Evolutionary conservation across 1,139 yeast genomes (phyloP).

Genomic region (Diutina pseudorugosa): DNA sequence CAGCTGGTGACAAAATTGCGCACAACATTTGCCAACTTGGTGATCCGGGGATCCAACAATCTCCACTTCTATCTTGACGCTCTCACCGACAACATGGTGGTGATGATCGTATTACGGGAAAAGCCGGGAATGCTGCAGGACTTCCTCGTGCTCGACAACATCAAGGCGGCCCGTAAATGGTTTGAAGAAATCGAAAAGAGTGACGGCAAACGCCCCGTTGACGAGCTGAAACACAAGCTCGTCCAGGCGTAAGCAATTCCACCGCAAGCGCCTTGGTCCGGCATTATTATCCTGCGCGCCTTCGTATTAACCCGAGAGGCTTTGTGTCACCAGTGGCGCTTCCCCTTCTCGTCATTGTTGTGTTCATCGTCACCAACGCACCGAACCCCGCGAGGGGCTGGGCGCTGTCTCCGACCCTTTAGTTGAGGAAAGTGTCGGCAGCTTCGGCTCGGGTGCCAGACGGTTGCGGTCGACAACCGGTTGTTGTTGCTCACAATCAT

Average conservation of each 20-base stretch:
- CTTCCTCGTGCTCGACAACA: constrained; percentile 51
- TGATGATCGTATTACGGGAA: constrained; percentile 54
- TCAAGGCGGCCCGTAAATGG: constrained; percentile 54
- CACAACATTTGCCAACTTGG: constrained; percentile 68
- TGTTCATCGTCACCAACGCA: too few relatives aligned
- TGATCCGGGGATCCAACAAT: constrained; percentile 62
- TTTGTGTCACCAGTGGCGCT: too few relatives aligned
- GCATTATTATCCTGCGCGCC: too few relatives aligned
- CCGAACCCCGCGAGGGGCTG: too few relatives aligned
- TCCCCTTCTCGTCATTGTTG: too few relatives aligned
- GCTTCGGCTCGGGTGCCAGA: too few relatives aligned
- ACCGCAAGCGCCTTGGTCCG: too few relatives aligned
- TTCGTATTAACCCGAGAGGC: too few relatives aligned
- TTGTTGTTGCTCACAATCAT: too few relatives aligned
- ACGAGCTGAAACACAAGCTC: neutral
- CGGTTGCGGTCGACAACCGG: too few relatives aligned
- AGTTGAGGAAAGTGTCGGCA: too few relatives aligned
- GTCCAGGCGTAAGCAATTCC: neutral
- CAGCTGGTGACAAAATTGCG: constrained; percentile 85
- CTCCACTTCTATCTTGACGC: constrained; percentile 58
- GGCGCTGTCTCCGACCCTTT: too few relatives aligned
- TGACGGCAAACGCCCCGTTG: constrained; percentile 3
- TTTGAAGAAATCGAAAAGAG: constrained; percentile 45
- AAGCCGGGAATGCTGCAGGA: constrained; percentile 25
- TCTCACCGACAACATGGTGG: constrained; percentile 61